Evolutionary conservation across 2,329 filamentous ascomycete species (phyloP).

Genomic region (Fusarium sp.): DNA sequence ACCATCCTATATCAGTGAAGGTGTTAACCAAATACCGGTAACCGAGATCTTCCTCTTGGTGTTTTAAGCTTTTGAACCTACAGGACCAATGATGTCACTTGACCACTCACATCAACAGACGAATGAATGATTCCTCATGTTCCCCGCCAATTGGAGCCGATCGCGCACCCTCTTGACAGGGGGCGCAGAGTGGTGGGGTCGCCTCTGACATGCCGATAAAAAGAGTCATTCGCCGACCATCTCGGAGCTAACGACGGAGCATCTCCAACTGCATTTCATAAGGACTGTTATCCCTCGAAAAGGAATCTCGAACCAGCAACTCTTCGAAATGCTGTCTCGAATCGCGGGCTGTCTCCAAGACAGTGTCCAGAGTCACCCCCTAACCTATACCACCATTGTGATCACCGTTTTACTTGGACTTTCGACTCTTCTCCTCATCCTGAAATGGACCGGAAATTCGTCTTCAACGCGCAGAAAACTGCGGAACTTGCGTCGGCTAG

Average conservation of each 20-base stretch:
- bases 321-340: background rate
- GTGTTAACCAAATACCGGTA: too few species aligned
- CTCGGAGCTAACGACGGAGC: background rate
- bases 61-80: background rate
- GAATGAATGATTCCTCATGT: background rate
- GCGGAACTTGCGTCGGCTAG: slow-evolving; percentile 22
- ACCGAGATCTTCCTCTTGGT: too few species aligned
- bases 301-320: background rate
- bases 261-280: background rate
- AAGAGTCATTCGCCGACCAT: background rate
- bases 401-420: background rate
- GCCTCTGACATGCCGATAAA: background rate
- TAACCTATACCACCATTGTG: background rate
- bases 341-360: background rate
- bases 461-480: background rate
- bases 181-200: background rate
- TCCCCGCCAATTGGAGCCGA: background rate
- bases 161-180: background rate
- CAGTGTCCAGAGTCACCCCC: background rate
- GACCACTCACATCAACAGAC: background rate
- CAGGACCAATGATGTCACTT: background rate
- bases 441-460: background rate
- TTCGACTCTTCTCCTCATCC: background rate
- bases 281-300: too few species aligned
- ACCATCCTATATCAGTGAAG: background rate